These are phyloP conservation scores for Schizothecium vesticola DNA, from an alignment of 495 filamentous ascomycete genomes.

Conservation along the genomic window DNA sequence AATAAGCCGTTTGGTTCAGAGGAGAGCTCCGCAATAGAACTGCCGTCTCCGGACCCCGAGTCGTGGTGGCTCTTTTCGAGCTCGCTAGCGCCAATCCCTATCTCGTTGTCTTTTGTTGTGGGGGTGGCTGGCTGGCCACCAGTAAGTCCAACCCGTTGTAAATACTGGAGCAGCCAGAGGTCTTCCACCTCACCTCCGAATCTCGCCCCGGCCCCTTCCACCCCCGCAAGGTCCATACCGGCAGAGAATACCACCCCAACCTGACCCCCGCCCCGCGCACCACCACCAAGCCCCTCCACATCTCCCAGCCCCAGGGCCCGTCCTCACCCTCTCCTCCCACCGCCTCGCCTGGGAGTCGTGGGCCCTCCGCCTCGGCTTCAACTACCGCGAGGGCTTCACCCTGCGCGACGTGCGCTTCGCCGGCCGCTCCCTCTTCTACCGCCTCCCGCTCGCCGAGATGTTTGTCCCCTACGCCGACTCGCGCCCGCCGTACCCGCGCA, in stretches of 20 bases:
- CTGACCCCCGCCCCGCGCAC: slow-evolving; percentile 51
- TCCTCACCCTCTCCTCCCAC: slow-evolving; percentile 45
- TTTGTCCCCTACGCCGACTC: slow-evolving; percentile 72
- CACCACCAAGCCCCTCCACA: slow-evolving; percentile 68
- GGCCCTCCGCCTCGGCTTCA: slow-evolving; percentile 63
- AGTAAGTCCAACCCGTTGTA: too few species aligned
- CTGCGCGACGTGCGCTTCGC: slow-evolving; percentile 64
- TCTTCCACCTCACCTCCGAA: slow-evolving; percentile 12
- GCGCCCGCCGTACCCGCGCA: slow-evolving; percentile 62
- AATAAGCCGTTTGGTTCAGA: too few species aligned
- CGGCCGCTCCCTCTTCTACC: slow-evolving; percentile 55
- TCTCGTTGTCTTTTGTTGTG: too few species aligned
- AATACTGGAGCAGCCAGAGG: too few species aligned
- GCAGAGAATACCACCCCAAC: slow-evolving; percentile 72
- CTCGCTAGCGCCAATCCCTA: too few species aligned
- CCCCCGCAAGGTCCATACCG: slow-evolving; percentile 24
- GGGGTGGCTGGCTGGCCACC: too few species aligned
- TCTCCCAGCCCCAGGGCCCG: slow-evolving; percentile 68
- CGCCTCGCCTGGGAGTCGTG: slow-evolving; percentile 58
- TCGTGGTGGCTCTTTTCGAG: too few species aligned
- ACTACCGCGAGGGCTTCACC: slow-evolving; percentile 59
- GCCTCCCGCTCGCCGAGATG: slow-evolving; percentile 66
- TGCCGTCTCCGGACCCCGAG: too few species aligned
- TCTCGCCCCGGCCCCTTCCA: slow-evolving; percentile 22
- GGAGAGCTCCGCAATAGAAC: too few species aligned